Evolutionary conservation across 257 asterid genomes (phyloP).

Genomic region (Euphrasia confusa): DNA sequence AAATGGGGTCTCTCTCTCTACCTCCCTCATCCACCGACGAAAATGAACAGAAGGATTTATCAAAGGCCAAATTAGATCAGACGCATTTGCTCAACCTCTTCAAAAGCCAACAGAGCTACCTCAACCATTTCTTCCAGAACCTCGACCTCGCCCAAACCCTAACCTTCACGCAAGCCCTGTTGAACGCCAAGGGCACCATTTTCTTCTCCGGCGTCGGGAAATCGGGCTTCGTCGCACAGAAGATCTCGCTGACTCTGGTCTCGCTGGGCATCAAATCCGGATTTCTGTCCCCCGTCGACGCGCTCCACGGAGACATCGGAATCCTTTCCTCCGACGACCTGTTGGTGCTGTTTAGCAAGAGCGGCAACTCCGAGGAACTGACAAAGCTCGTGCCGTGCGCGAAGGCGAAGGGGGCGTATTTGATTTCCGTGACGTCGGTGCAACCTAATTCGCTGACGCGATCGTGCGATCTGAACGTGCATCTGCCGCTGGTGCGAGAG

Average conservation of each 20-base stretch:
- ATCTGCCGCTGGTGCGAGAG: conserved; percentile 87
- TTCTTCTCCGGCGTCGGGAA: conserved; percentile 95
- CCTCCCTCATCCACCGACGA: conserved; percentile 16
- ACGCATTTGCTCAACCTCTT: conserved; percentile 60
- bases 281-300: conserved; percentile 80
- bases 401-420: conserved; percentile 74
- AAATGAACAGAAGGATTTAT: conserved; percentile 14
- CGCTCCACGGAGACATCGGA: conserved; percentile 99
- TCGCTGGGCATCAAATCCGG: conserved; percentile 74
- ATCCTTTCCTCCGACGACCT: conserved; percentile 54
- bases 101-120: conserved; percentile 80
- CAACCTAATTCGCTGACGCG: conserved; percentile 59
- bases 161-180: conserved; percentile 66
- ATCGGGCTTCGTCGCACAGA: conserved; percentile 90
- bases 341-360: conserved; percentile 83
- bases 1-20: conserved; percentile 46
- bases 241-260: conserved; percentile 77
- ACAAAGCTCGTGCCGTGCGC: conserved; percentile 82
- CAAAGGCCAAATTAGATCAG: conserved; percentile 36
- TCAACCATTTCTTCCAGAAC: conserved; percentile 86
- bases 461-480: conserved; percentile 75
- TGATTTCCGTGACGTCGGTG: conserved; percentile 83
- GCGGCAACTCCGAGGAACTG: conserved; percentile 85
- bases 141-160: conserved; percentile 81
- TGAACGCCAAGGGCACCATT: conserved; percentile 65